Conservation (phyloP, 257 asterid genomes). For the Jacaranda copaia region DNA sequence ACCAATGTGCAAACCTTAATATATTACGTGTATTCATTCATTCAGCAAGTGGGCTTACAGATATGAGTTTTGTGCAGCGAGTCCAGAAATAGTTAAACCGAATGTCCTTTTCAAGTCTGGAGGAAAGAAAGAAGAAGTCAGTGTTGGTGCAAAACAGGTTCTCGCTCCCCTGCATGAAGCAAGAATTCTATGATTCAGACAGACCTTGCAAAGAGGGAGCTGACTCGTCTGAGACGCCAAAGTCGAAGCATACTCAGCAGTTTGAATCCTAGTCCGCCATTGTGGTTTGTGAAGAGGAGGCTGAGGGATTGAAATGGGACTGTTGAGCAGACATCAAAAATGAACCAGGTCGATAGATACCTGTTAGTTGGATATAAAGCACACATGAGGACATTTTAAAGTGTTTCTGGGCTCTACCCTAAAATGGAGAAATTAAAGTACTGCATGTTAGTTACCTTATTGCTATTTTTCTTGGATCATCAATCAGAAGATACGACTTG, state of each 20-base stretch:
- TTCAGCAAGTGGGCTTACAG: constrained; percentile 53
- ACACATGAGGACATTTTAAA: neutral
- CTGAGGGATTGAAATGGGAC: constrained; percentile 73
- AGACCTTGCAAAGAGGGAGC: constrained; percentile 86
- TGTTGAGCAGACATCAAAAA: constrained; percentile 83
- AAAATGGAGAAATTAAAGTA: no score
- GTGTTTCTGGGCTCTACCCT: no score
- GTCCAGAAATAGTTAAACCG: constrained; percentile 94
- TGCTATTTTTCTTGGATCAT: constrained; percentile 70
- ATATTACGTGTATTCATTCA: neutral
- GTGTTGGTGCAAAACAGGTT: no score
- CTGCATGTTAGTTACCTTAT: constrained; percentile 52
- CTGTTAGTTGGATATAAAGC: constrained; percentile 46
- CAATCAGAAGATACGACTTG: constrained; percentile 74
- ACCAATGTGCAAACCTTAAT: neutral
- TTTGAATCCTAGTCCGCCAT: constrained; percentile 70
- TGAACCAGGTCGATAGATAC: constrained; percentile 85
- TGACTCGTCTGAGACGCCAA: constrained; percentile 95
- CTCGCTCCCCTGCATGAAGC: no score
- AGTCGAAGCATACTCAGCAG: constrained; percentile 89
- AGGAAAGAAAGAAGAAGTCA: constrained; percentile 11
- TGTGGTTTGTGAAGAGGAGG: constrained; percentile 72
- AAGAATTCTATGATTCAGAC: no score
- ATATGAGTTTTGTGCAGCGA: constrained; percentile 77
- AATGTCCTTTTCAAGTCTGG: constrained; percentile 91